Evolutionary conservation across 2,329 filamentous ascomycete genomes (phyloP), one percentile per base, ranked within the genome.

Genomic region (Cladosporium velox): DNA sequence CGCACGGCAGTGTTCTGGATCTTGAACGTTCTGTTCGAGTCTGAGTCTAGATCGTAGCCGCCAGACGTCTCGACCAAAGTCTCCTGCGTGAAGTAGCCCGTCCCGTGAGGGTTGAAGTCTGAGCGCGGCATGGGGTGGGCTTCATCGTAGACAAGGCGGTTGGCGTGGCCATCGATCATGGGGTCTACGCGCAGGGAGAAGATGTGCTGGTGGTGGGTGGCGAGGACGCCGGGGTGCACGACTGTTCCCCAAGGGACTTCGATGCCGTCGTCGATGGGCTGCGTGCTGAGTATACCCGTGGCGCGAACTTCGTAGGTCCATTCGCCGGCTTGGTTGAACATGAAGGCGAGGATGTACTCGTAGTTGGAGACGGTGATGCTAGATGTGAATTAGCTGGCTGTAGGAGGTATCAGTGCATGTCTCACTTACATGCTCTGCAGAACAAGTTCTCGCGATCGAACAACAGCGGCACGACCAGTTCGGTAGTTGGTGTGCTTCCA

Each of bases 401-500:
- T n/a, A n/a, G n/a, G n/a, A n/a, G n/a, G n/a, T n/a, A n/a, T n/a
- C n/a, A n/a, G n/a, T n/a, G n/a, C n/a, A n/a, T n/a, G n/a, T n/a
- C n/a, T n/a, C n/a, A n/a, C n/a, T 57, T 35, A 64, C 61, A 91
- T 91, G 71, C 85, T 86, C 73, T 91, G 89, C 6, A 91, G 74
- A 0, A 91, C 88, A 4, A 91, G 78, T 73, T 91, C 87, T 30
- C 89, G 82, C 68, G 85, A 87, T 24, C 89, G 84, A 21, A 85
- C 84, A 4, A 90, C 83, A 0, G 86, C 88, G 1, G 88, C 87
- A 11, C 87, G 81, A 0, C 85, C 85, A 5, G 87, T 90, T 11
- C 89, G 82, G 78, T 90, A 89, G 76, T 91, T 91, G 59, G 87
- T 90, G 77, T 91, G 89, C 73, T 91, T 91, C 83, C 88, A 89